Base-by-base conservation (phyloP, 192 early-diverging fungal genomes). In the Podila horticola region DNA sequence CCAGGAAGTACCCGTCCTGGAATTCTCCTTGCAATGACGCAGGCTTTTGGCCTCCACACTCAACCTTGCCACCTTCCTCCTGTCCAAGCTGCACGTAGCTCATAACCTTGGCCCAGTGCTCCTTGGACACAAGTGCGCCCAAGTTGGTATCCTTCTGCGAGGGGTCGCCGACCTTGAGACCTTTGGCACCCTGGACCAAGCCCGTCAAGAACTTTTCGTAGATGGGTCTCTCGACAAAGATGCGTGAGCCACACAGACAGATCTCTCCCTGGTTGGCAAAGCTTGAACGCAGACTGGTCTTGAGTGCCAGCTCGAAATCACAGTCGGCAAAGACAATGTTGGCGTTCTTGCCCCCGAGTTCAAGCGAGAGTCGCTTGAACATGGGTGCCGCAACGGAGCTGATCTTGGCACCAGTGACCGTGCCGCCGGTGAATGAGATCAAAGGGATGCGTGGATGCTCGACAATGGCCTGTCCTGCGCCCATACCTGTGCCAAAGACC, bases 241-340 rank as follows among this genome's bases (percentile, higher is more conserved):
- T 88, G 1, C 94, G 84, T 0, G 91, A 92, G 13, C 86, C 85
- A 79, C 92, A 92, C 5, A 93, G 66, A 72, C 93, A 94, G 57
- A 93, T 90, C 82, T 86, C 93, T 26, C 94, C 94, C 59, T 95
- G 92, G 82, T 94, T 95, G 20, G 83, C 74, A 82, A 92, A 95
- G 7, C 86, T 79, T 4, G 87, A 83, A 2, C 85, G 77, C 26
- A 95, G 57, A 20, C 85, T 86, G 6, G 87, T 90, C 17, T 74
- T 75, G 13, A 93, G 71, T 0, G 91, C 88, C 60, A 86, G 63
- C 15, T 91, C 88, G 29, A 93, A 84, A 71, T 93, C 79, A 68
- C 87, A 89, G 77, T 94, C 93, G 33, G 72, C 87, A 84, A 93
- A 94, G 15, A 94, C 74, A 62, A 92, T 76, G 82, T 87, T 90